A percentile compares a stretch with the other conserved stretches of the same genome.
These are phyloP conservation scores for Neonothopanus nambi DNA, from an alignment of 1,284 basidiomycete species.

Conservation along the genomic window DNA sequence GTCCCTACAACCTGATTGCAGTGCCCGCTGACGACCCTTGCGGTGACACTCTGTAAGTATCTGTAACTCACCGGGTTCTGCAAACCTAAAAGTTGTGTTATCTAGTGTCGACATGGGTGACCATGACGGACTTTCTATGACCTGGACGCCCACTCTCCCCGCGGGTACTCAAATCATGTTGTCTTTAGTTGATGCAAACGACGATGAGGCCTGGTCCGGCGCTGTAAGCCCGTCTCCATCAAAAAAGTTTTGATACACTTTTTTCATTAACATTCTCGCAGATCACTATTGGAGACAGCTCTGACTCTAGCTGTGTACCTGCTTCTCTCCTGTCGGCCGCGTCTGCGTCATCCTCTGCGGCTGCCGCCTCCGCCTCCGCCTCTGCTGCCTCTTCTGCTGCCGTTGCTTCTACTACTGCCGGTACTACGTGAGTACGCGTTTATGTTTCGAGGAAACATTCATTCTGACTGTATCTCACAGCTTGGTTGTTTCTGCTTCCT, in stretches of 20 bases:
- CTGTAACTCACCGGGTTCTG: background rate
- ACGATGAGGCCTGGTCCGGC: constrained; percentile 65
- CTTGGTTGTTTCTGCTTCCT: constrained; percentile 6
- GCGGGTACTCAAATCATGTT: constrained; percentile 52
- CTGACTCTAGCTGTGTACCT: constrained; percentile 49
- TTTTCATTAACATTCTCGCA: constrained; percentile 26
- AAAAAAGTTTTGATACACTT: constrained; percentile 6
- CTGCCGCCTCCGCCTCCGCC: constrained; percentile 24
- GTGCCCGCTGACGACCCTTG: constrained; percentile 56
- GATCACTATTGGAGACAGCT: constrained; percentile 54
- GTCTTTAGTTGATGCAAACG: constrained; percentile 53
- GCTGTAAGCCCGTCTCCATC: constrained; percentile 36
- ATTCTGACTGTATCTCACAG: background rate
- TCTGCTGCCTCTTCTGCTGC: constrained; percentile 11
- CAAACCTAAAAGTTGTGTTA: background rate
- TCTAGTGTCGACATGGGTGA: constrained; percentile 59
- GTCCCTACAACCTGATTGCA: constrained; percentile 62
- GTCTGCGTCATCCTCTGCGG: constrained; percentile 21
- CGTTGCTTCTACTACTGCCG: background rate
- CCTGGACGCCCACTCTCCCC: constrained; percentile 49
- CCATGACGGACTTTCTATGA: constrained; percentile 41
- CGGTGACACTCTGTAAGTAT: constrained; percentile 56
- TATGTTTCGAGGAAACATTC: background rate
- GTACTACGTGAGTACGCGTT: constrained; percentile 12
- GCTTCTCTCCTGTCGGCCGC: constrained; percentile 15